Base-by-base conservation (phyloP, 2,329 filamentous ascomycete genomes). In the Aspergillus sp. region DNA sequence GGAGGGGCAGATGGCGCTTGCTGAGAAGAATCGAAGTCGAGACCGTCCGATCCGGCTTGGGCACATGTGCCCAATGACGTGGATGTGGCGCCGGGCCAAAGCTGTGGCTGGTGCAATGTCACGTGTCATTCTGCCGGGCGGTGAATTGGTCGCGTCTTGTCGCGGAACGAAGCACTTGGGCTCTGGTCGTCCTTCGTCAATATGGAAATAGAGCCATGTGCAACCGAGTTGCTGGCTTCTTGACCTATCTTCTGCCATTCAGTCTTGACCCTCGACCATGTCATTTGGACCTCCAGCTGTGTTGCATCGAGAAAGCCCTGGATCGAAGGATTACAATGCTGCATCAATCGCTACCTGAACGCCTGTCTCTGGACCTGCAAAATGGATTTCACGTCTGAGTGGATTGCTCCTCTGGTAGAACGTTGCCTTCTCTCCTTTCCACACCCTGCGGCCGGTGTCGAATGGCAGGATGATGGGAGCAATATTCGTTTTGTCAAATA, bases 391-490 rank as follows among this genome's bases (percentile, higher is more conserved):
- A 26, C 35, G 26, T 32, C 28, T 27, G 37, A 41, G 24, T 54
- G 50, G 55, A 44, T 56, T 22, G 34, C 44, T 14, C 22, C 44
- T 26, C 37, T 49, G 20, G 37, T 51, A 35, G 45, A 51, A 36
- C 34, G 37, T 29, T 47, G 38, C 28, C 38, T 56, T 28, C 38
- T 34, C 6, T 37, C 29, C 25, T 51, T 49, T 16, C 35, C 42
- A 8, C 34, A 40, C 15, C 36, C 37, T 28, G 24, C 25, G 22
- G 14, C 30, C 20, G 33, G 35, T 31, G 32, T 46, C 11, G 26
- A 46, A 4, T 39, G 48, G 15, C 45, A 56, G 28, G 52, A 63
- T 34, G 48, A 62, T 44, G 58, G 52, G 8, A 52, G 48, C 19
- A 53, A 48, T 28, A 39, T 63, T 28, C 52, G 45, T n/a, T 53